Evolutionary conservation across 495 filamentous ascomycete genomes (phyloP).

Genomic region (Penicillium turbatum): DNA sequence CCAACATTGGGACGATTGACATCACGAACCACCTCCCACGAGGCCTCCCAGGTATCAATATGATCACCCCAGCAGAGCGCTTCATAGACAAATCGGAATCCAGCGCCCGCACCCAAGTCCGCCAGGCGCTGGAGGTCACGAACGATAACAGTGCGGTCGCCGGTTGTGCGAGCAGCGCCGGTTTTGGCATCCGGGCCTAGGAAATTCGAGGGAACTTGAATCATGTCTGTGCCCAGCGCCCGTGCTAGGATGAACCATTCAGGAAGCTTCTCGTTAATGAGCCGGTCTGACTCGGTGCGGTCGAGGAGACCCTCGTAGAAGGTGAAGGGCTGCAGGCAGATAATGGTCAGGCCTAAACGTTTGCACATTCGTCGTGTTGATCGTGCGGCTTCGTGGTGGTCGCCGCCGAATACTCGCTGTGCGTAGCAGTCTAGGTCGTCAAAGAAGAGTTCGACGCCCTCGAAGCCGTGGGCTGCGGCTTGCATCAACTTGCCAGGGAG

Average conservation of each 20-base stretch:
- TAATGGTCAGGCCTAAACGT: constrained; percentile 53
- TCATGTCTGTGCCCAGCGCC: constrained; percentile 61
- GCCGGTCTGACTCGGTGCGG: constrained; percentile 51
- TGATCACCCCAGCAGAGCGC: constrained; percentile 71
- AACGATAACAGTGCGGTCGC: constrained; percentile 56
- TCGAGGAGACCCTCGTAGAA: constrained; percentile 75
- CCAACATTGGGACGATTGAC: constrained; percentile 73
- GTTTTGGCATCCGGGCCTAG: constrained; percentile 48
- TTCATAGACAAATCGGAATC: constrained; percentile 72
- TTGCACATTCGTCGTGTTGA: constrained; percentile 54
- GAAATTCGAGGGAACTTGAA: constrained; percentile 72
- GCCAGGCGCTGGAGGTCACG: constrained; percentile 61
- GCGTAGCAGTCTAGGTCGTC: constrained; percentile 71
- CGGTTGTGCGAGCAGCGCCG: constrained; percentile 38
- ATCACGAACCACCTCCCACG: constrained; percentile 61
- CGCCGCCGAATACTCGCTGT: constrained; percentile 46
- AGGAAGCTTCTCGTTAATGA: constrained; percentile 56
- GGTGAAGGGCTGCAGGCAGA: constrained; percentile 75
- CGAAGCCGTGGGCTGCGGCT: constrained; percentile 60
- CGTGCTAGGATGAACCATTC: constrained; percentile 66
- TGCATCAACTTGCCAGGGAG: constrained; percentile 62
- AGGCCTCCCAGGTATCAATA: constrained; percentile 67
- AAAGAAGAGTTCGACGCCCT: constrained; percentile 74
- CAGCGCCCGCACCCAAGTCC: constrained; percentile 52
- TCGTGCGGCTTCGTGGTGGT: constrained; percentile 55